Evolutionary conservation across 2,329 filamentous ascomycete genomes (phyloP), one percentile per base, ranked within the genome.

Genomic region (Paracoccidioides lutzii): DNA sequence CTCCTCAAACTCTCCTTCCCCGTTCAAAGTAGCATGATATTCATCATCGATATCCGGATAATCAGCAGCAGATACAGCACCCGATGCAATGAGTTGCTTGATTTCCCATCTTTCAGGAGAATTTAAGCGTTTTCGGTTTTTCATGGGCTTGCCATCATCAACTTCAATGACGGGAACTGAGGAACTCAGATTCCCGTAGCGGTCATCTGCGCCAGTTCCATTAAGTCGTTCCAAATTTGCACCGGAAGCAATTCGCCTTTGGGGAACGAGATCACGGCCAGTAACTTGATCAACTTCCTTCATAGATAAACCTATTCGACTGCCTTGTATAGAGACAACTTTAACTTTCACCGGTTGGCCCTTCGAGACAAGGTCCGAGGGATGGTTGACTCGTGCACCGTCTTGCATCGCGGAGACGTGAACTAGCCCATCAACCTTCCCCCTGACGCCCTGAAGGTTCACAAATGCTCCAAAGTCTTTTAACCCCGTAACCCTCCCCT

Each of bases 81-180:
- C 93, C 4, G 93, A 95, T 3, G 91, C 90, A 65, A 98, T 97
- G 53, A 98, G 78, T 67, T 98, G 93, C 59, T 91, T 83, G 59
- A 98, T 96, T 69, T 98, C 93, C 91, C 93, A 98, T 66, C 93
- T 78, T 68, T 98, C 93, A 0, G 93, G 93, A 12, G 91, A 96
- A 0, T 91, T 97, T 84, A 97, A 85, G 53, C 93, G 81, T 75
- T 98, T 98, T 69, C 88, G 89, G 55, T 85, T 85, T 48, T 78
- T 80, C 61, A 78, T 75, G 0, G 76, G 78, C 6, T 76, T 75
- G 43, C 76, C 75, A 50, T 78, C 73, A 42, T 81, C 78, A 44
- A 75, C 77, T 63, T 87, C 83, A 57, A 88, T 81, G 12, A 85
- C 78, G 2, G 83, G 80, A 0, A 85, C 78, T 40, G 71, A 70